Evolutionary conservation across 176 grass and related monocot genomes (phyloP).

Genomic region (Pontederia paniculata): DNA sequence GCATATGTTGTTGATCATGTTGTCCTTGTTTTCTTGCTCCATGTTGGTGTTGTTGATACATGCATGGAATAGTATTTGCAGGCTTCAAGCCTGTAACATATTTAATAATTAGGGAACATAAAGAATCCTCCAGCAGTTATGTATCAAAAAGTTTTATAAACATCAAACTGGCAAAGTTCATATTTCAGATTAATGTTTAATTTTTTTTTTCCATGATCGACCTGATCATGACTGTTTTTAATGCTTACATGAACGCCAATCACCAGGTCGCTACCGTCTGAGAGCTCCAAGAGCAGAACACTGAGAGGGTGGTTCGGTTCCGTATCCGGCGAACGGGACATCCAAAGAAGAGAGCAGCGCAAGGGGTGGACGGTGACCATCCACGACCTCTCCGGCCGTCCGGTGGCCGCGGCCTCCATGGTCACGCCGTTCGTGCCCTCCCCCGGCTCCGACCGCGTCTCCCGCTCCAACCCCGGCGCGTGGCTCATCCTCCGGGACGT

Average conservation of each 20-base stretch:
- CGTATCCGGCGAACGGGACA: constrained; percentile 28
- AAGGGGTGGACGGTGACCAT: constrained; percentile 97
- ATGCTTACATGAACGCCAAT: background rate
- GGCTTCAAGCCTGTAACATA: no score
- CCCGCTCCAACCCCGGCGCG: constrained; percentile 70
- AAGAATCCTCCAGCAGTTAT: no score
- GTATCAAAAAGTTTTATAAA: no score
- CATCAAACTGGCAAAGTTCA: no score
- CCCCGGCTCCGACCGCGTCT: constrained; percentile 77
- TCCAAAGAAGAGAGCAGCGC: constrained; percentile 39
- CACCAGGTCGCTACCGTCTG: constrained; percentile 37
- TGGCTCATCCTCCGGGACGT: constrained; percentile 82
- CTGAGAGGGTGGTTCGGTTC: constrained; percentile 38
- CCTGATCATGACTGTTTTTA: no score
- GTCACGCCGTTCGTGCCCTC: constrained; percentile 93
- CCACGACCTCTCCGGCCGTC: constrained; percentile 88
- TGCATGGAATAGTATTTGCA: no score
- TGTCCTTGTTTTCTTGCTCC: no score
- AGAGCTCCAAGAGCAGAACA: constrained; percentile 17
- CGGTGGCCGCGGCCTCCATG: constrained; percentile 84
- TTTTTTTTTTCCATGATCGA: background rate
- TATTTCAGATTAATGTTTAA: no score
- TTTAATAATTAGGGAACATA: no score
- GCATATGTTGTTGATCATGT: no score
- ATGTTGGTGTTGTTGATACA: no score